Evolutionary conservation across 2,329 filamentous ascomycete species (phyloP).

Genomic region (Pseudogymnoascus sp.): DNA sequence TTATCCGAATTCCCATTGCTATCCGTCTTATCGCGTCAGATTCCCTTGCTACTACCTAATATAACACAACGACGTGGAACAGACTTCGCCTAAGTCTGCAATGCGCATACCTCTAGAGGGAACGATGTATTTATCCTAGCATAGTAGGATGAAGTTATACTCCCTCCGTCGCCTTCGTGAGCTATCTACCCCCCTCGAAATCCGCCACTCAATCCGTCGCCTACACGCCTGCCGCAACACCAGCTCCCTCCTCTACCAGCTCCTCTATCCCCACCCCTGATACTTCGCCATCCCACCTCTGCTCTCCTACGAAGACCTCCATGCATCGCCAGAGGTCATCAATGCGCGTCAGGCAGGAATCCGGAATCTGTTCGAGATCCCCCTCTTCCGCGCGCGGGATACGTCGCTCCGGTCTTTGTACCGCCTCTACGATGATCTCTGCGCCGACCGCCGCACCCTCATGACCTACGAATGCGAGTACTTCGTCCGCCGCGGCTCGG

Average conservation of each 20-base stretch:
- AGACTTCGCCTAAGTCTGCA: background rate
- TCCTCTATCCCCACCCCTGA: background rate
- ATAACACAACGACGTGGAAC: background rate
- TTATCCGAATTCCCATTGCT: no score
- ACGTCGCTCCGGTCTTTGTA: constrained; percentile 25
- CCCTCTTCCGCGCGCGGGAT: constrained; percentile 24
- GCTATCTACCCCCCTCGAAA: background rate
- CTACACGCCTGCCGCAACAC: background rate
- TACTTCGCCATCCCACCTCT: background rate
- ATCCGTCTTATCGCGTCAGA: no score
- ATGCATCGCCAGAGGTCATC: background rate
- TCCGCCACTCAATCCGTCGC: background rate
- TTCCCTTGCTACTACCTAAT: background rate
- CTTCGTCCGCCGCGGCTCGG: constrained; percentile 21
- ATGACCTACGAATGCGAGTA: constrained; percentile 16
- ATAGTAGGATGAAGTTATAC: background rate
- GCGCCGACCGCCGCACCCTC: background rate
- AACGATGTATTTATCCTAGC: background rate
- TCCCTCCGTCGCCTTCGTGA: background rate
- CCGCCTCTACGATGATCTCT: constrained; percentile 22
- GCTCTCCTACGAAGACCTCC: background rate
- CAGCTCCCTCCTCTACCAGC: background rate
- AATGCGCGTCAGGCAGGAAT: constrained; percentile 9
- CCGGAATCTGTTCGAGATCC: constrained; percentile 22
- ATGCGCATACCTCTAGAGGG: background rate